Conservation (phyloP, 257 asterid species). For the Sherardia arvensis region DNA sequence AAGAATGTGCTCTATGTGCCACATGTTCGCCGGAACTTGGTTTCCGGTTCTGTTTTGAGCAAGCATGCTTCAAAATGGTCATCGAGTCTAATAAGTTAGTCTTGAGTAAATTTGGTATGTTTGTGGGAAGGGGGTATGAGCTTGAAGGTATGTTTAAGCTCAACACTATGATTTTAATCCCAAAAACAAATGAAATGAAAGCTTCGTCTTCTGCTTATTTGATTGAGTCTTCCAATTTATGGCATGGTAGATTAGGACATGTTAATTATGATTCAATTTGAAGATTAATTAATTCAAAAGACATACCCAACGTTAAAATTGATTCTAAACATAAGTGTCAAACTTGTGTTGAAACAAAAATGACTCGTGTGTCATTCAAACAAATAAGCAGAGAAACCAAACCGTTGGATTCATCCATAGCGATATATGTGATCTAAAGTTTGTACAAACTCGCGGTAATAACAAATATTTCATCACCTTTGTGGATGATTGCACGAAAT, state of each 20-base stretch:
- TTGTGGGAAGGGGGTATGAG: neutral
- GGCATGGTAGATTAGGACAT: no score
- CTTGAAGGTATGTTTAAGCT: neutral
- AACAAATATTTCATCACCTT: neutral
- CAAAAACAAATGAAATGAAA: neutral
- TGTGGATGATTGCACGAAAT: neutral
- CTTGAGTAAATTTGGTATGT: neutral
- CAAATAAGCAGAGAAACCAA: no score
- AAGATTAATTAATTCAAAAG: no score
- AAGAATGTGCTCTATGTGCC: neutral
- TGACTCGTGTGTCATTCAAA: no score
- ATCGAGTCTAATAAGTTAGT: neutral
- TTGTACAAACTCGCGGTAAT: neutral
- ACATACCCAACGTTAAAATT: no score
- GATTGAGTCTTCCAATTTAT: no score
- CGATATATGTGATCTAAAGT: neutral
- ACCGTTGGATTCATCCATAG: no score
- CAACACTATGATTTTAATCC: neutral
- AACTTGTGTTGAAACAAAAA: no score
- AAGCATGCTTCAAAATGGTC: neutral
- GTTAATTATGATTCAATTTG: no score
- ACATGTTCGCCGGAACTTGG: neutral
- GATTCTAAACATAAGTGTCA: no score
- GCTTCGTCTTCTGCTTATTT: no score
- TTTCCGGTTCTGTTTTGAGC: neutral